These are phyloP conservation scores for Dalbergia cochinchinensis DNA, from an alignment of 306 rosid species.

Conservation along the genomic window DNA sequence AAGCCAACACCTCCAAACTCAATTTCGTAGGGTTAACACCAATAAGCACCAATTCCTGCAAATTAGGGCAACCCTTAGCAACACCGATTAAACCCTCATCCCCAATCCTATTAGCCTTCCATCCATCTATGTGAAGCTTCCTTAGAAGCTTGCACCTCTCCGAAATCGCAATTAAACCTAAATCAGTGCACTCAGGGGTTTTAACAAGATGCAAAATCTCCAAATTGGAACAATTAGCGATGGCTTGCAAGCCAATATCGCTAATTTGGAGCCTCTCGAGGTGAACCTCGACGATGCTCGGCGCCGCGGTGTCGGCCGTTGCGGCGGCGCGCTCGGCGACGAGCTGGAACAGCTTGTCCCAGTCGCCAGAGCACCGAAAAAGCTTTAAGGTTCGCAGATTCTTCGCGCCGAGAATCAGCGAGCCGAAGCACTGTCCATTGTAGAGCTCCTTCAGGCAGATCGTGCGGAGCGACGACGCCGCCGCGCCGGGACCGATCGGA, in stretches of 20 bases:
- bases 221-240: constrained; percentile 71
- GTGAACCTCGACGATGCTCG: constrained; percentile 79
- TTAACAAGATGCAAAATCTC: constrained; percentile 95
- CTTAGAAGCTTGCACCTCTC: constrained; percentile 84
- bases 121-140: constrained; percentile 97
- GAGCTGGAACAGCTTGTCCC: constrained; percentile 81
- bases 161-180: constrained; percentile 72
- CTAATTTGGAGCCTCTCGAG: constrained; percentile 91
- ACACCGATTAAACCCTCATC: constrained; percentile 86
- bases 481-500: constrained; percentile 84
- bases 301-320: neutral
- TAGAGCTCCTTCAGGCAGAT: constrained; percentile 90
- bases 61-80: constrained; percentile 79
- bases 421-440: constrained; percentile 92
- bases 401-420: constrained; percentile 81
- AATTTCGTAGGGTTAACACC: constrained; percentile 86
- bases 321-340: constrained; percentile 46
- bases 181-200: constrained; percentile 88
- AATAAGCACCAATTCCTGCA: constrained; percentile 90
- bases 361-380: constrained; percentile 90
- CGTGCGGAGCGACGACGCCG: constrained; percentile 66
- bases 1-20: constrained; percentile 83
- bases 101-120: constrained; percentile 91
- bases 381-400: constrained; percentile 84
- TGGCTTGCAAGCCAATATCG: constrained; percentile 78